Conservation (phyloP, 1,139 yeast species). For the Geotrichum armillariae region DNA sequence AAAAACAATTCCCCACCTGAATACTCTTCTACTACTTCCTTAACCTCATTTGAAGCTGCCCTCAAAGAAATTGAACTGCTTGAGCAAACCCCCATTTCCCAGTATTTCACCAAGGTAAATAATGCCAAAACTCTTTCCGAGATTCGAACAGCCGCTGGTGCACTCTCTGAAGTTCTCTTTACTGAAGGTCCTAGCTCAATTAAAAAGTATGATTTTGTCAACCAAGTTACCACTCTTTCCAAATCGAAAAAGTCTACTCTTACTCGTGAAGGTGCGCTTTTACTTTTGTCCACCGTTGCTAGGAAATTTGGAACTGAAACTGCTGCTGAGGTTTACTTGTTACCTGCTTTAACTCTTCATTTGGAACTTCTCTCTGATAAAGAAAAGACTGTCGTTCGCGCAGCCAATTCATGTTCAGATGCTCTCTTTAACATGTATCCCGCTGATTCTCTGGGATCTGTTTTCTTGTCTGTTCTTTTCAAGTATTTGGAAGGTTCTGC, state of each 20-base stretch:
- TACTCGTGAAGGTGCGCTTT: slow-evolving; percentile 72
- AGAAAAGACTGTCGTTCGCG: slow-evolving; percentile 79
- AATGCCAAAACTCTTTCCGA: slow-evolving; percentile 62
- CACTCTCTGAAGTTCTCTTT: slow-evolving; percentile 51
- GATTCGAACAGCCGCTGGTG: slow-evolving; percentile 59
- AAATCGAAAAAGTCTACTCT: slow-evolving; percentile 74
- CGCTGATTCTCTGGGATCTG: slow-evolving; percentile 74
- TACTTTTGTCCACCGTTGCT: slow-evolving; percentile 68
- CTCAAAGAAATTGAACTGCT: slow-evolving; percentile 66
- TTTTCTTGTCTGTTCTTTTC: slow-evolving; percentile 61
- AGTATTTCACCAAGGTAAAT: slow-evolving; percentile 55
- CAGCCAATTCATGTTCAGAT: slow-evolving; percentile 61
- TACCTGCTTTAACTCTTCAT: slow-evolving; percentile 56
- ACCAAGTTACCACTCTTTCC: slow-evolving; percentile 60
- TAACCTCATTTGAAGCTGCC: slow-evolving; percentile 71
- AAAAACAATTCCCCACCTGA: too few species aligned
- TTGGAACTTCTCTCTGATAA: slow-evolving; percentile 77
- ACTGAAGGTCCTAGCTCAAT: slow-evolving; percentile 53
- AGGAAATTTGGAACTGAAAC: slow-evolving; percentile 58
- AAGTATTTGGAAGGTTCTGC: slow-evolving; percentile 75
- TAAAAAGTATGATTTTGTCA: slow-evolving; percentile 64
- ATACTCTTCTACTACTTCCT: slow-evolving; percentile 62
- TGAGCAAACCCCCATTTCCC: slow-evolving; percentile 69
- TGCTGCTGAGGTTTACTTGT: slow-evolving; percentile 68
- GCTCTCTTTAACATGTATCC: slow-evolving; percentile 69